Evolutionary conservation across 2,329 filamentous ascomycete species (phyloP).

Genomic region (Verticillium dahliae): DNA sequence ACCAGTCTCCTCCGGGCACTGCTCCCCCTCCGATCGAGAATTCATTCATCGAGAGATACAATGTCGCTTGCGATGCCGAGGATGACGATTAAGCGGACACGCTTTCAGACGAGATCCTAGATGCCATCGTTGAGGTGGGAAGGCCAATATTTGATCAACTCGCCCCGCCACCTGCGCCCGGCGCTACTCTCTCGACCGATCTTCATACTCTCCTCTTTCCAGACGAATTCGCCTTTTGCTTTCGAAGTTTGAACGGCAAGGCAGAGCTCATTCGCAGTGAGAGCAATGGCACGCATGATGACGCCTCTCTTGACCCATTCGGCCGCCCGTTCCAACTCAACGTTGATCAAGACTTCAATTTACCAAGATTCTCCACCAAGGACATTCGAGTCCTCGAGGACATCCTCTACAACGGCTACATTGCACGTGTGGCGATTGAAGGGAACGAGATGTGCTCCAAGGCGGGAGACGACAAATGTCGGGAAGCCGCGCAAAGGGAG

Average conservation of each 20-base stretch:
- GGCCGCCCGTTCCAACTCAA: no score
- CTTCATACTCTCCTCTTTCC: conserved; percentile 13
- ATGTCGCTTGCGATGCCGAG: conserved; percentile 6
- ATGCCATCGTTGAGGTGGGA: conserved; percentile 7
- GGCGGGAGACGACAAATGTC: not conserved
- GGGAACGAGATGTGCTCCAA: conserved; percentile 11
- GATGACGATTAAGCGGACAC: conserved; percentile 9
- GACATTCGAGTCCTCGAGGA: conserved; percentile 11
- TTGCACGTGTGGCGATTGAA: conserved; percentile 8
- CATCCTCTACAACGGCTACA: conserved; percentile 10
- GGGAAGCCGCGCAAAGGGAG: not conserved
- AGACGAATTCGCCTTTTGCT: conserved; percentile 8
- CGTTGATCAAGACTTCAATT: no score
- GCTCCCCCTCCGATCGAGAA: conserved; percentile 7
- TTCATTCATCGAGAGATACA: conserved; percentile 13
- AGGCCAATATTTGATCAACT: conserved; percentile 10
- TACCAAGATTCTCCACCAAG: not conserved
- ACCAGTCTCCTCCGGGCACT: conserved; percentile 7
- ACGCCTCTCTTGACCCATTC: no score
- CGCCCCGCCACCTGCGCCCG: conserved; percentile 5
- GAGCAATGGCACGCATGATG: no score
- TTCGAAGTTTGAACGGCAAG: conserved; percentile 6
- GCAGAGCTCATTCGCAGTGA: conserved; percentile 1
- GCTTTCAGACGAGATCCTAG: conserved; percentile 8
- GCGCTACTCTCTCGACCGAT: conserved; percentile 4